Base-by-base conservation (phyloP, 2,329 filamentous ascomycete genomes). In the Pseudogymnoascus verrucosus region DNA sequence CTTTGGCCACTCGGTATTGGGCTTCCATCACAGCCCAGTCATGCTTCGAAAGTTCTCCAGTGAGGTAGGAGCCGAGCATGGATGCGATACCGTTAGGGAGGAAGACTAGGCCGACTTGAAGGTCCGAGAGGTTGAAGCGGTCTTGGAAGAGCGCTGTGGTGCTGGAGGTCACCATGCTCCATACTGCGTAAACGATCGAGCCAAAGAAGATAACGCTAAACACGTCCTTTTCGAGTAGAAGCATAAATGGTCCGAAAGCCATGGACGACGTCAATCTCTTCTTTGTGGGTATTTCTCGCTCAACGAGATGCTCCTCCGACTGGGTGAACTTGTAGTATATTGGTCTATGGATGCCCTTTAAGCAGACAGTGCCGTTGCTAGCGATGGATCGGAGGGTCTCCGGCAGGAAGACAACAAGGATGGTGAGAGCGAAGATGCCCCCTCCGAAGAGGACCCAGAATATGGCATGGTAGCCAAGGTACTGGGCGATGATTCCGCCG, bases 101-200 rank as follows among this genome's bases (percentile, higher is more conserved):
- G 65, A 78, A 79, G 6, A 70, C 74, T 1, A 79, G 66, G 3
- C 78, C 78, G 26, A 79, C 68, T 63, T 77, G 66, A 16, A 77
- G 63, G 3, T 75, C 71, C 37, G 72, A 77, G 57, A 81, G 71
- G 5, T 70, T 63, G 60, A 78, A 80, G 6, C 68, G 70, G 0
- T 71, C 66, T 65, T 77, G 71, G 62, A 80, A 77, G 3, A 78
- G 62, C 1, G 71, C 71, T 0, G 77, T 75, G 1, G 78, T 81
- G 11, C 73, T 77, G 1, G 78, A 76, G 1, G 77, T 79, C 4
- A 81, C 75, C 78, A 81, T 81, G 21, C 74, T 78, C 78, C 78
- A 81, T 11, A 79, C 74, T 0, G 78, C 75, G 66, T 80, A 82
- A 1, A 78, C 73, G 5, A 78, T 72, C 10, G 74, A 74, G 44